These are phyloP conservation scores for Aspergillus sp. DNA, from an alignment of 2,329 filamentous ascomycete species.

Conservation along the genomic window DNA sequence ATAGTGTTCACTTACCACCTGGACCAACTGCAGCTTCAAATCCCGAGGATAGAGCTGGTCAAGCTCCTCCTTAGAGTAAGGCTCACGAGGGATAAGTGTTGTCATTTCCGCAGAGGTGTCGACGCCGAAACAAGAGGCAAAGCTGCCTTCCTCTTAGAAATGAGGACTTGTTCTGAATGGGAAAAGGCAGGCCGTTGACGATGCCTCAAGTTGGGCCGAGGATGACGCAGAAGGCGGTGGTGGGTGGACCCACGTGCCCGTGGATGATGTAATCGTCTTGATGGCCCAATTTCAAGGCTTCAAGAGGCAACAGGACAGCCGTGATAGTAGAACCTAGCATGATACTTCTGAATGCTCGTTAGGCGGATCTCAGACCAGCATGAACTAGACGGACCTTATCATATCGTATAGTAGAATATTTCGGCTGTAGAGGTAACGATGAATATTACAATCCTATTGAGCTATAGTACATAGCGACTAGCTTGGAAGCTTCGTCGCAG, in stretches of 20 bases:
- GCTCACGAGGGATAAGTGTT: slow-evolving; percentile 68
- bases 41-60: slow-evolving; percentile 74
- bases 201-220: slow-evolving; percentile 2
- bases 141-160: background rate
- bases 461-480: no score
- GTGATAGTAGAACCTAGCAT: no score
- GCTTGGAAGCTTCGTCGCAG: no score
- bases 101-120: slow-evolving; percentile 60
- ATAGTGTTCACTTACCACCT: slow-evolving; percentile 57
- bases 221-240: slow-evolving; percentile 18
- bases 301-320: no score
- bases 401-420: no score
- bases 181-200: background rate
- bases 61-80: slow-evolving; percentile 81
- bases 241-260: background rate
- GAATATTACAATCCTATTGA: no score
- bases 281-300: no score
- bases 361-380: no score
- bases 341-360: no score
- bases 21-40: slow-evolving; percentile 83
- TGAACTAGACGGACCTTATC: no score
- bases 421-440: no score
- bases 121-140: background rate
- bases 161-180: background rate
- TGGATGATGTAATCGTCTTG: no score